Conservation (phyloP, 2,329 filamentous ascomycete species). For the Epichloe typhina region DNA sequence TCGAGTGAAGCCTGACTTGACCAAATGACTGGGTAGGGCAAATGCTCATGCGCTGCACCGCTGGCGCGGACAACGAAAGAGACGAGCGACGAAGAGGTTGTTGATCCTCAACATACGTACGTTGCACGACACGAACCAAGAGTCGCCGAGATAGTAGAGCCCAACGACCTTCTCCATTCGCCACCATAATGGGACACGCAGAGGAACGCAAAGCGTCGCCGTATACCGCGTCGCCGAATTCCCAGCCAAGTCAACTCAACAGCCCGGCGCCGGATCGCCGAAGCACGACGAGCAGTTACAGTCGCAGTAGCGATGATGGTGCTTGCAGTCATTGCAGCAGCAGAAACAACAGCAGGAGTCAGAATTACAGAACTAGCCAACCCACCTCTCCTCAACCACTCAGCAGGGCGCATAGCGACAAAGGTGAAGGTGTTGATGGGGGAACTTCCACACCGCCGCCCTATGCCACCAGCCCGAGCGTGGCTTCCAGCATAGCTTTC, state of each 20-base stretch:
- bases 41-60: not conserved
- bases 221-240: not conserved
- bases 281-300: constrained; percentile 5
- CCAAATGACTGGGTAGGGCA: constrained; percentile 3
- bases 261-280: constrained; percentile 8
- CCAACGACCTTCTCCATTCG: not conserved
- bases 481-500: constrained; percentile 20
- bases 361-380: not conserved
- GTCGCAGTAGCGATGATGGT: constrained; percentile 7
- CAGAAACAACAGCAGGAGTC: constrained; percentile 5
- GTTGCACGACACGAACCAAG: not conserved
- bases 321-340: constrained; percentile 9
- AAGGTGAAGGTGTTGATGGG: not conserved
- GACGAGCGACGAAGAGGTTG: not conserved
- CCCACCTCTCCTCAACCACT: constrained; percentile 1
- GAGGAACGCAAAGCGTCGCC: constrained; percentile 1
- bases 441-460: constrained; percentile 14
- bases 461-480: constrained; percentile 21
- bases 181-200: constrained; percentile 3
- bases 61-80: not conserved
- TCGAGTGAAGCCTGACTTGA: not conserved
- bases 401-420: constrained; percentile 5
- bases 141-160: not conserved
- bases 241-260: not conserved
- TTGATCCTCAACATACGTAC: not conserved